These are phyloP conservation scores for Fusarium sp. DNA, from an alignment of 2,329 filamentous ascomycete genomes.

Conservation along the genomic window DNA sequence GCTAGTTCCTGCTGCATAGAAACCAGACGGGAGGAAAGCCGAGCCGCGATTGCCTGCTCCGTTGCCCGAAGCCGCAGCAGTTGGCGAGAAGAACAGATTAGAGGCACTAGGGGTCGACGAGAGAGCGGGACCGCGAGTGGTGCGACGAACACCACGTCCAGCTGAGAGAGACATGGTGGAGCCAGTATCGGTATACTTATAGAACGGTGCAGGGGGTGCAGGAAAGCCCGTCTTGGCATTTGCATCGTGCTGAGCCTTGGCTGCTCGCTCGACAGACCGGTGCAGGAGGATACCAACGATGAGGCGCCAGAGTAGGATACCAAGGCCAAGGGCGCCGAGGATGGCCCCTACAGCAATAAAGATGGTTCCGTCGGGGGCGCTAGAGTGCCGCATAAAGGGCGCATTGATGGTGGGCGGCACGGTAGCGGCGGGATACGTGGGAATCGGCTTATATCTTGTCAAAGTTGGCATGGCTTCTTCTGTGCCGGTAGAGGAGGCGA, in stretches of 20 bases:
- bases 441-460: constrained; percentile 51
- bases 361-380: constrained; percentile 87
- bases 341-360: constrained; percentile 95
- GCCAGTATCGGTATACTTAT: constrained; percentile 69
- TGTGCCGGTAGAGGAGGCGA: constrained; percentile 25
- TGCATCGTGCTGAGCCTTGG: constrained; percentile 74
- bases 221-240: constrained; percentile 75
- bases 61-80: constrained; percentile 75
- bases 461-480: constrained; percentile 54
- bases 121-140: constrained; percentile 61
- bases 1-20: constrained; percentile 78
- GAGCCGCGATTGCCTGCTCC: constrained; percentile 73
- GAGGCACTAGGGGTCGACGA: constrained; percentile 69
- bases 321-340: constrained; percentile 81
- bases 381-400: constrained; percentile 90
- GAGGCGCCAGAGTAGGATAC: constrained; percentile 87
- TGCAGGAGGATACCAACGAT: constrained; percentile 91
- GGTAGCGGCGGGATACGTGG: constrained; percentile 73
- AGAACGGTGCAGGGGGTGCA: constrained; percentile 66
- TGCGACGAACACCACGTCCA: constrained; percentile 62
- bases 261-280: constrained; percentile 86
- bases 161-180: constrained; percentile 62
- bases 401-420: constrained; percentile 86
- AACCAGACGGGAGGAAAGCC: constrained; percentile 87
- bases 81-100: constrained; percentile 95